Evolutionary conservation across 2,329 filamentous ascomycete species (phyloP).

Genomic region (Trichoderma sp.): DNA sequence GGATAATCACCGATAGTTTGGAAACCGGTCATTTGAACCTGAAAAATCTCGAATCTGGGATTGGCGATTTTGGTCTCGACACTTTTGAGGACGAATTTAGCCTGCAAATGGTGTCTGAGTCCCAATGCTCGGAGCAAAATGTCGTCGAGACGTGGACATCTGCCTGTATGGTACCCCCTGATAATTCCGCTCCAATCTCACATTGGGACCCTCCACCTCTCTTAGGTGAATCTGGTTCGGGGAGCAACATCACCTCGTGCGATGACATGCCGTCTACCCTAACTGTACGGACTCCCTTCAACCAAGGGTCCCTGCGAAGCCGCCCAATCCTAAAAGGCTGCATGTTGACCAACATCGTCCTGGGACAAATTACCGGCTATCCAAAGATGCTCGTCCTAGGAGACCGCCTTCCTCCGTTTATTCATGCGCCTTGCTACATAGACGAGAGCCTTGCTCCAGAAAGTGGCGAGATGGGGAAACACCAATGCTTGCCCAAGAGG

Average conservation of each 20-base stretch:
- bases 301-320: not conserved
- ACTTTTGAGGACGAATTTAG: not conserved
- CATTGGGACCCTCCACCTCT: not conserved
- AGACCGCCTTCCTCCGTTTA: constrained; percentile 1
- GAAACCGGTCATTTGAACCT: not conserved
- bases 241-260: not conserved
- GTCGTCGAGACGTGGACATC: not conserved
- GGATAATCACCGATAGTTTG: not conserved
- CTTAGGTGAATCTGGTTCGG: not conserved
- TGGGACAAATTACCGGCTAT: constrained; percentile 5
- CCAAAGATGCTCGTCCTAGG: constrained; percentile 8
- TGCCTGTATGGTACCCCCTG: not conserved
- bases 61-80: not conserved
- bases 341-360: constrained; percentile 2
- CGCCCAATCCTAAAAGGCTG: constrained; percentile 6
- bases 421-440: constrained; percentile 8
- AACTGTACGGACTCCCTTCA: not conserved
- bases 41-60: not conserved
- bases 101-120: not conserved
- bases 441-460: not conserved
- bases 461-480: constrained; percentile 3
- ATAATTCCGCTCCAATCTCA: not conserved
- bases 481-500: constrained; percentile 9
- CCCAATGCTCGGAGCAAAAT: not conserved
- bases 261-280: not conserved